phyloP scores from a whole-genome alignment of 768 basidiomycete genomes.

The Mycena alexandri region DNA sequence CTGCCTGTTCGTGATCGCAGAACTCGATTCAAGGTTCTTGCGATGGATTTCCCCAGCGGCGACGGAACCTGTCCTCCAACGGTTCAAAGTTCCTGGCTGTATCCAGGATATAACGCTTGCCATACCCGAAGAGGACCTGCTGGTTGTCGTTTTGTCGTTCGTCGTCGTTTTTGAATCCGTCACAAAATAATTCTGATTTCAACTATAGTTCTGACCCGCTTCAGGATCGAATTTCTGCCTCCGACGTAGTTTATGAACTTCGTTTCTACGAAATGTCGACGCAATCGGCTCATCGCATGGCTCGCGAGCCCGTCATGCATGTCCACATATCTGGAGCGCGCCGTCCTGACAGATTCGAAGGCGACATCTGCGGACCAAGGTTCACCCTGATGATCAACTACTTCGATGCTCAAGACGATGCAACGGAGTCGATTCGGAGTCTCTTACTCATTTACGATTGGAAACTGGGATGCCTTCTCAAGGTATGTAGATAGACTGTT shows the following conservation, averaged over 20 bases:
- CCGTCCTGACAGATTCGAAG: background rate
- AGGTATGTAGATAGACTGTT: too few species aligned
- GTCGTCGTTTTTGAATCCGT: background rate
- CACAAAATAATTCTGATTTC: background rate
- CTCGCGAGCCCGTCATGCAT: background rate
- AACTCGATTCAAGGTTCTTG: background rate
- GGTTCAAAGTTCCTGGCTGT: slow-evolving; percentile 1
- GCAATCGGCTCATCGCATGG: background rate
- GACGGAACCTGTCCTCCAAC: background rate
- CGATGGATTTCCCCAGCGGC: background rate
- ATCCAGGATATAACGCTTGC: slow-evolving; percentile 1
- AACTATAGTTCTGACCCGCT: background rate
- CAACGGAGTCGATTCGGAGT: too few species aligned
- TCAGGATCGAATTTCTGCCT: background rate
- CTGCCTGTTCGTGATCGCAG: slow-evolving; percentile 4
- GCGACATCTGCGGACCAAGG: slow-evolving; percentile 2
- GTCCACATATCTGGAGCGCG: background rate
- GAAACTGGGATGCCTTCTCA: too few species aligned
- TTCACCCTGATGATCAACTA: background rate
- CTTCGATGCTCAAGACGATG: too few species aligned
- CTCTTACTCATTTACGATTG: too few species aligned
- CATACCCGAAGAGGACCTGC: slow-evolving; percentile 10
- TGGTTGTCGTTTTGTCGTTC: slow-evolving; percentile 6
- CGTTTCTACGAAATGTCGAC: slow-evolving; percentile 10
- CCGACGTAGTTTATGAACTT: background rate